Evolutionary conservation across 805 yeast genomes (phyloP), one percentile per base, ranked within the genome.

Genomic region (Starmera amethionina): DNA sequence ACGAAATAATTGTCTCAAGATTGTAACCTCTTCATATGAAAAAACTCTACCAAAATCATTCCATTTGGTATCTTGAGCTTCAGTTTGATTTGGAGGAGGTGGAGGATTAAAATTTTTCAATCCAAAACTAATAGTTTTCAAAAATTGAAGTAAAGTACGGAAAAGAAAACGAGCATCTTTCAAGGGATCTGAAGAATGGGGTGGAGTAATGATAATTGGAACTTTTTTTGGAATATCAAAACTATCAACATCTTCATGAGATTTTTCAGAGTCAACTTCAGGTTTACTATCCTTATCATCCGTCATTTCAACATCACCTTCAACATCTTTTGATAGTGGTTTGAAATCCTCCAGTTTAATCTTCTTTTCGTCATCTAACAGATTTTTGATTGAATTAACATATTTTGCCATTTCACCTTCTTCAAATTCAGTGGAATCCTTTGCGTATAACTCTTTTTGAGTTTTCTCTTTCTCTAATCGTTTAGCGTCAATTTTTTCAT

Each of bases 81-180:
- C 77, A 25, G 65, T 60, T 13, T 75, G 70, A 10, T 68, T 67
- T n/a, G 62, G 60, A 18, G 56, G 59, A 0, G 94, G 82, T 2
- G 90, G 82, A 1, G 96, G 95, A 54, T 89, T 90, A 56, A 95
- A 88, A 39, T 79, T 79, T 55, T 87, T 88, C 48, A 94, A 67
- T 4, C 95, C 96, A 59, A 81, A 85, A 52, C 90, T 82, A 34
- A 88, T 83, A 0, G 96, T 85, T 56, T 89, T 87, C 52, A 93
- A 66, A 55, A 93, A 93, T 5, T 89, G 83, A 81, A 93, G 76
- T 40, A 94, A 64, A 5, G 95, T 88, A 47, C 90, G 76, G 72
- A 88, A 87, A 28, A 93, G 64, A 51, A 84, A 85, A 35, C 94
- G 75, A 1, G 96, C 90, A 56, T 89, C 96, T 51, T 87, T 87